A percentile compares a stretch with the other conserved stretches of the same genome.
Conservation (phyloP, 225 moss, liverwort and hornwort genomes). For the Polytrichum formosum region DNA sequence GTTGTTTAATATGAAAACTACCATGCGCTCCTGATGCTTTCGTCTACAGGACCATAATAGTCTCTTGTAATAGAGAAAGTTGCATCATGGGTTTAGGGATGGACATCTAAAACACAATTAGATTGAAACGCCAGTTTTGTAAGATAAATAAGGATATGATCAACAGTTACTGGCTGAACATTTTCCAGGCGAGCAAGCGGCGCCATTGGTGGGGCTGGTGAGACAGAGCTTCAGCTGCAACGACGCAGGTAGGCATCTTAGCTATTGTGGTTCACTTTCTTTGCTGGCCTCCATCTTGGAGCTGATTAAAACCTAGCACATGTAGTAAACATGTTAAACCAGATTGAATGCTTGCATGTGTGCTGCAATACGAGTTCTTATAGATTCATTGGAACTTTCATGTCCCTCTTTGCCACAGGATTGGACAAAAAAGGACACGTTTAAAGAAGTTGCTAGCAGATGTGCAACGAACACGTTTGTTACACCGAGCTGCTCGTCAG, state of each 20-base stretch:
- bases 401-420: conserved; percentile 31
- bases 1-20: too few relatives aligned
- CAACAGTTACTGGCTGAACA: not conserved
- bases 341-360: too few relatives aligned
- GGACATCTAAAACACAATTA: too few relatives aligned
- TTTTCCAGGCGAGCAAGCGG: conserved; percentile 75
- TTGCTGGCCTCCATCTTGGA: not conserved
- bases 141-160: not conserved
- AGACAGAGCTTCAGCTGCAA: conserved; percentile 92
- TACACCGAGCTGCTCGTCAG: conserved; percentile 84
- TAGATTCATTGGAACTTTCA: not conserved
- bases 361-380: too few relatives aligned
- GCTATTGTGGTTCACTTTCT: not conserved
- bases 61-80: not conserved
- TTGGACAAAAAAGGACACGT: conserved; percentile 63
- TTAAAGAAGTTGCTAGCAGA: conserved; percentile 68
- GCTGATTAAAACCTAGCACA: too few relatives aligned
- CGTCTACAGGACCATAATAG: not conserved
- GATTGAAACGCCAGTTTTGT: not conserved
- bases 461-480: conserved; percentile 73
- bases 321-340: too few relatives aligned
- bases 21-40: too few relatives aligned
- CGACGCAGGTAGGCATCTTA: conserved; percentile 54
- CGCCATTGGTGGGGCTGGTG: conserved; percentile 93
- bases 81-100: not conserved